Evolutionary conservation across 345 rosid species (phyloP).

Genomic region (Aurinia saxatilis): DNA sequence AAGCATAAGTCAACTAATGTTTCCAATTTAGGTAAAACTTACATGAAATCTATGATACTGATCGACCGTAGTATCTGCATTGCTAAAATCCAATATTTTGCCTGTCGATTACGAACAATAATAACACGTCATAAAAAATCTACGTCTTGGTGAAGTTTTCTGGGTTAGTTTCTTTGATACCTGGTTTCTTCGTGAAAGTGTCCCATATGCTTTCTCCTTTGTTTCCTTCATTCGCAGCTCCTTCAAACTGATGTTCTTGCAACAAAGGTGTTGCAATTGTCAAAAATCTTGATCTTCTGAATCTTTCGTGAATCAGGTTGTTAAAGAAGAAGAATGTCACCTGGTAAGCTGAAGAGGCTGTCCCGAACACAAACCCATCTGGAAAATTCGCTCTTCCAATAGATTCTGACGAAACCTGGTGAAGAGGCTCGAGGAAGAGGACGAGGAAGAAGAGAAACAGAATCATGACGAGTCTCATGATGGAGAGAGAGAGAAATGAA

Average conservation of each 20-base stretch:
- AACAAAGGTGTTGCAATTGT: background rate
- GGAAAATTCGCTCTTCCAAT: conserved; percentile 66
- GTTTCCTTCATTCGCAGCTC: conserved; percentile 84
- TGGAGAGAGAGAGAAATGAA: background rate
- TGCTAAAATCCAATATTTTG: conserved; percentile 87
- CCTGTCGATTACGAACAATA: conserved; percentile 35
- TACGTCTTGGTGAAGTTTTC: background rate
- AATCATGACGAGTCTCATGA: background rate
- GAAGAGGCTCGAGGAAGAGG: conserved; percentile 1
- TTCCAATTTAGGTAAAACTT: conserved; percentile 1
- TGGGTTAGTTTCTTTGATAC: conserved; percentile 24
- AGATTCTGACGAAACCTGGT: conserved; percentile 35
- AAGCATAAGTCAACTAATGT: conserved; percentile 10
- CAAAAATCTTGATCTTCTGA: background rate
- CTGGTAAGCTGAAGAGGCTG: conserved; percentile 95
- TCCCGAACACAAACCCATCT: conserved; percentile 67
- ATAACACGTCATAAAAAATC: background rate
- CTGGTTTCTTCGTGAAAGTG: conserved; percentile 70
- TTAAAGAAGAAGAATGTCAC: conserved; percentile 27
- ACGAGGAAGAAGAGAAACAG: conserved; percentile 3
- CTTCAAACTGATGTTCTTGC: conserved; percentile 59
- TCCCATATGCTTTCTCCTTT: conserved; percentile 92
- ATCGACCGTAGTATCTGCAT: conserved; percentile 89
- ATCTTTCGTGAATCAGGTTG: conserved; percentile 4
- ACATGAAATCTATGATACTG: conserved; percentile 84